Percentiles rank a stretch among this genome's conserved stretches.
These are phyloP conservation scores for Trifolium fragiferum DNA, from an alignment of 306 rosid genomes.

Conservation along the genomic window DNA sequence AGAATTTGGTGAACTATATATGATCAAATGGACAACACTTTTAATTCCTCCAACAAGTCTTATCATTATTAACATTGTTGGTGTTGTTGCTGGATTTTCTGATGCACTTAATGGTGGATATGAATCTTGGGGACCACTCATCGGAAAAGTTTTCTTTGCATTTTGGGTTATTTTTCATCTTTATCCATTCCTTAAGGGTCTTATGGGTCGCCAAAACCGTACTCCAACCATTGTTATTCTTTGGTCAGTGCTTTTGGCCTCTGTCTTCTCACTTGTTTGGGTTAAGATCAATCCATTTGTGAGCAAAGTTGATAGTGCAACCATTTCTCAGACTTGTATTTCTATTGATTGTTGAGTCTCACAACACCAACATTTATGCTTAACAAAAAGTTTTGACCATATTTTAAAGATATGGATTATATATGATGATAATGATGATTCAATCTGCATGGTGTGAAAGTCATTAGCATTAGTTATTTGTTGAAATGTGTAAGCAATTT, in stretches of 20 bases:
- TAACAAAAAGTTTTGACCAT: slow-evolving; percentile 42
- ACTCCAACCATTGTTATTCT: slow-evolving; percentile 94
- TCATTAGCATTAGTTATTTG: slow-evolving; percentile 26
- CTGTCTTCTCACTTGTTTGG: slow-evolving; percentile 95
- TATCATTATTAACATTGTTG: slow-evolving; percentile 82
- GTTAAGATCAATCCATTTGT: slow-evolving; percentile 90
- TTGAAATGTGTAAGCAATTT: slow-evolving; percentile 37
- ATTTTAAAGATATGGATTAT: slow-evolving; percentile 14
- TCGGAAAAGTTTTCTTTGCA: slow-evolving; percentile 94
- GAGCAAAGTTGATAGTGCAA: slow-evolving; percentile 60
- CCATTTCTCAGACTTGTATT: slow-evolving; percentile 64
- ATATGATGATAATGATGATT: slow-evolving; percentile 3
- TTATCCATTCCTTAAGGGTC: slow-evolving; percentile 97
- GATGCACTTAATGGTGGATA: slow-evolving; percentile 94
- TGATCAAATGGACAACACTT: slow-evolving; percentile 93
- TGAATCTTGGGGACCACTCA: slow-evolving; percentile 95
- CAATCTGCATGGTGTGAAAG: slow-evolving; percentile 21
- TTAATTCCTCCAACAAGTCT: slow-evolving; percentile 92
- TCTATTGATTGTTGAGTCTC: slow-evolving; percentile 79
- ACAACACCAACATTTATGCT: slow-evolving; percentile 8
- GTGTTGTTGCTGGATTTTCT: slow-evolving; percentile 95
- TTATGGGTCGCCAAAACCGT: slow-evolving; percentile 96
- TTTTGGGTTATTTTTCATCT: slow-evolving; percentile 95
- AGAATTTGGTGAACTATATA: slow-evolving; percentile 88
- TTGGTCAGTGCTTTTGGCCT: slow-evolving; percentile 94